Base-by-base conservation (phyloP, 306 rosid species). In the Casuarina glauca region DNA sequence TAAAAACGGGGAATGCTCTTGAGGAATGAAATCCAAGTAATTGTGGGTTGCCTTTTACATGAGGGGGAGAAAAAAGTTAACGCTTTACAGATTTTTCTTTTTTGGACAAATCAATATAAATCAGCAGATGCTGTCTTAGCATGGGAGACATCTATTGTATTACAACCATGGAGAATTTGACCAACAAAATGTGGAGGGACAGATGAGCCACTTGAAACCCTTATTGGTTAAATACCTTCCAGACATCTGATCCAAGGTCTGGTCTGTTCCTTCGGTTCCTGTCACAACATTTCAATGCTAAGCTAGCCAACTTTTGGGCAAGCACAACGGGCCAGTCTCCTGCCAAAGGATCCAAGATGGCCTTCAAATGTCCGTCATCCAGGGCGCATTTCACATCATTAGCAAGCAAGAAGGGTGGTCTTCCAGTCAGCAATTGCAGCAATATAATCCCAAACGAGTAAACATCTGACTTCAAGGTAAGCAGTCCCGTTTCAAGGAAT, bases 321-420 rank as follows among this genome's bases (percentile, higher is more conserved):
- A 78, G 84, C 51, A 76, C 88, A 73, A 88, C 81, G 6, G 87
- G 89, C 91, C 91, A 85, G 38, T 83, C 91, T 60, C 91, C 91
- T 19, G 89, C 91, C 73, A 75, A 83, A 32, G 87, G 83, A 81
- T 88, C 91, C 69, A 88, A 74, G 48, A 85, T 54, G 2, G 69
- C 62, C 71, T 81, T 68, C 46, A 88, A 76, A 45, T 81, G 79
- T 68, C 86, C 81, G 9, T 64, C 38, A 46, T 76, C 88, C 50
- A 88, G 42, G 35, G 83, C 84, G 42, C 48, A 35, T 69, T 83
- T 86, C 60, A 88, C 88, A 16, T 78, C 84, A 84, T 76, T 66
- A 16, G 71, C 48, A 39, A 66, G 15, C 26, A 2, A 16, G 6
- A 83, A 39, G 51, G 89, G 86, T 52, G 84, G 60, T 69, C 46